Evolutionary conservation across 2,329 filamentous ascomycete species (phyloP), one percentile per base, ranked within the genome.

Genomic region (Epichloe typhina): DNA sequence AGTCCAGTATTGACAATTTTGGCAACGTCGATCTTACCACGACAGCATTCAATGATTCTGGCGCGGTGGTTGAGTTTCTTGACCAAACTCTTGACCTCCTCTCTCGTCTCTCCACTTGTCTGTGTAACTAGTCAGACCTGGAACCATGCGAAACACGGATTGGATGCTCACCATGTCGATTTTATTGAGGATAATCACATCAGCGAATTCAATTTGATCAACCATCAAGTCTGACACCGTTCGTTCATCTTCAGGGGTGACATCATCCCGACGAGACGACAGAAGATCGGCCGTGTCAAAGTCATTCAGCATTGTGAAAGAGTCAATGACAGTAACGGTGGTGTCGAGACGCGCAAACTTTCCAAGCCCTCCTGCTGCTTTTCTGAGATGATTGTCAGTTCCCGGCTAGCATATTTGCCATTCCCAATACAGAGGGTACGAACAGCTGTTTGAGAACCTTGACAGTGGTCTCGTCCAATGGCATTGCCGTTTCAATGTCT

Each of bases 131-230:
- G 38, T 52, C 3, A 39, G 39, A 43, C 12, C 21, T 15, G 4
- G 7, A 23, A 12, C 12, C 3, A 13, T 2, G 3, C 6, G 7
- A 21, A 12, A 47, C 1, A 31, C 5, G 15, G 6, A 40, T 9
- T 17, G 7, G 33, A 12, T n/a, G 45, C 60, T 19, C 13, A 85
- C 79, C 53, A 80, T 76, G 53, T 86, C 82, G 5, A 77, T 69
- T 63, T 88, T 88, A 66, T 88, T 88, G 19, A 87, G 66, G 3
- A 87, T 72, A 13, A 88, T 74, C 6, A 87, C 82, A 56, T 88
- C 83, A 0, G 84, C 83, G 57, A 88, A 88, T 64, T 88, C 84
- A 53, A 88, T 84, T 59, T 88, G 84, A 57, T 88, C 84, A 0
- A 86, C 82, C 74, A 87, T 84, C 0, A 88, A 72, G 56, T 88